Percentiles rank a stretch among this genome's conserved stretches.
Evolutionary conservation across 2,329 filamentous ascomycete species (phyloP).

Genomic region (Claviceps sorghi): DNA sequence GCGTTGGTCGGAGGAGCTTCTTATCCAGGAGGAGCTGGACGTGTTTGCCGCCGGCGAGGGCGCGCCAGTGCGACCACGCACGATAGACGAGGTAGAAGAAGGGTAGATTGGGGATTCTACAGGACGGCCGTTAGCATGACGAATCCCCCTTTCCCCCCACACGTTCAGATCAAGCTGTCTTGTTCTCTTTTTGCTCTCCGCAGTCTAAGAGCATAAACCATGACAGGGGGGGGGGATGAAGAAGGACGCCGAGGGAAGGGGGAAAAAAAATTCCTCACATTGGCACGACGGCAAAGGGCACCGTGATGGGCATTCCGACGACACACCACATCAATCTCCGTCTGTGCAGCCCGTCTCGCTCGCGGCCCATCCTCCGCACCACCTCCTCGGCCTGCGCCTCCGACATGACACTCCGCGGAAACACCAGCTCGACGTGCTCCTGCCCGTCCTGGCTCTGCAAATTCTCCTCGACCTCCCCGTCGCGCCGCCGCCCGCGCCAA

Average conservation of each 20-base stretch:
- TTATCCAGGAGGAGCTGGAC: constrained; percentile 68
- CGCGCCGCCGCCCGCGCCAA: constrained; percentile 24
- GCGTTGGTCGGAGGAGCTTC: constrained; percentile 49
- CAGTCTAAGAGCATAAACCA: not conserved
- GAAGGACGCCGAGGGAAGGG: not conserved
- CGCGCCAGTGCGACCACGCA: constrained; percentile 84
- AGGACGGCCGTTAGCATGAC: not conserved
- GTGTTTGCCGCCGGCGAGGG: constrained; percentile 70
- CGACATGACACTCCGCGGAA: constrained; percentile 56
- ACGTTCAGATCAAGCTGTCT: not conserved
- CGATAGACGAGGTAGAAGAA: constrained; percentile 94
- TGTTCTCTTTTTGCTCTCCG: not conserved
- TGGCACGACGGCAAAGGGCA: constrained; percentile 71
- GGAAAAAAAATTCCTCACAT: constrained; percentile 53
- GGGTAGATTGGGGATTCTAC: constrained; percentile 76
- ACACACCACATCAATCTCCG: constrained; percentile 68
- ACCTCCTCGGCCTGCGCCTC: constrained; percentile 47
- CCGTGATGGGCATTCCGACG: constrained; percentile 66
- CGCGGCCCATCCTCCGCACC: constrained; percentile 59
- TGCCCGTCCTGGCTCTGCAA: constrained; percentile 23
- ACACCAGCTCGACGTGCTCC: constrained; percentile 59
- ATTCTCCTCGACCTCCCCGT: not conserved
- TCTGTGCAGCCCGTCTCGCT: constrained; percentile 65
- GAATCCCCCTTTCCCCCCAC: no score
- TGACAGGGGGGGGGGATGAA: not conserved